Conservation (phyloP, 257 asterid species). For the Solanum megistacrolobum region DNA sequence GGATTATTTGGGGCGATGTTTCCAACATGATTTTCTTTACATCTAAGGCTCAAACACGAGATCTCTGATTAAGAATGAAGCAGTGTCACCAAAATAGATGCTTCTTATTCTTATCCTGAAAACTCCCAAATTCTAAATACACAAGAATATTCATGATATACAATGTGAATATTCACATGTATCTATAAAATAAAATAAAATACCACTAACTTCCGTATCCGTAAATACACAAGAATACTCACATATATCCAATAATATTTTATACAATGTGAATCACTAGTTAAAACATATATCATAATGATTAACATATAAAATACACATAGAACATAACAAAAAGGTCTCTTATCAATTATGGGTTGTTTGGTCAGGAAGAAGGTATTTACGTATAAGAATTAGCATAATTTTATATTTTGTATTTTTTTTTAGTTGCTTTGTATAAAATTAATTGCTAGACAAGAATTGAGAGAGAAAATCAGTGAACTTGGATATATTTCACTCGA, state of each 20-base stretch:
- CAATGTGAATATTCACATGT: not conserved
- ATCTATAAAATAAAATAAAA: not conserved
- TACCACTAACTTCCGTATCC: not conserved
- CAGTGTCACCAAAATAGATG: not conserved
- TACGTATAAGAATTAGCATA: too few species aligned
- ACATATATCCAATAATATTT: not conserved
- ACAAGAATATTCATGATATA: not conserved
- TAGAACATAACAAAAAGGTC: too few species aligned
- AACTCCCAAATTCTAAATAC: not conserved
- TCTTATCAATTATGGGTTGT: not conserved
- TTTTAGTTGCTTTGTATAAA: not conserved
- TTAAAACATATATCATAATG: not conserved
- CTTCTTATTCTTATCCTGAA: not conserved
- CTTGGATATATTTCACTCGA: not conserved
- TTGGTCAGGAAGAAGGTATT: not conserved
- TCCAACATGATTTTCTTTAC: too few species aligned
- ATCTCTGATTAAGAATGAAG: fast-evolving
- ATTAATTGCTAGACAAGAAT: too few species aligned
- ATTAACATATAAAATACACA: too few species aligned
- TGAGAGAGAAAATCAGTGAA: not conserved
- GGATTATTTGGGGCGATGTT: fast-evolving
- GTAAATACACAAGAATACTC: not conserved
- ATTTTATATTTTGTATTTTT: too few species aligned
- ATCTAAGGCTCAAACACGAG: too few species aligned
- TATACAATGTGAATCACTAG: not conserved